Evolutionary conservation across 176 grass and related monocot genomes (phyloP).

Genomic region (Oryza nivara): DNA sequence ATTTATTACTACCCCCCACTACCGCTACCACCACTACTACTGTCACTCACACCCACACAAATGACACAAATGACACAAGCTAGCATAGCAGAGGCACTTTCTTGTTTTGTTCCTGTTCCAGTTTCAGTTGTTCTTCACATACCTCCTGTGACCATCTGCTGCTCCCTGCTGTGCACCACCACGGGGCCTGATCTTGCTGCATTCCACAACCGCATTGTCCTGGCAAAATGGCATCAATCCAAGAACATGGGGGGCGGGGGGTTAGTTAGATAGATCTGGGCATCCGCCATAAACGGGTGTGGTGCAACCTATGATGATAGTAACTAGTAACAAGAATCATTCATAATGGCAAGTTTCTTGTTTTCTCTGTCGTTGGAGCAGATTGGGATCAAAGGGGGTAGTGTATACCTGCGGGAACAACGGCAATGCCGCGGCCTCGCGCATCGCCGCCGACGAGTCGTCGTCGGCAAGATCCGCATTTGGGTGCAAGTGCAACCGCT

Average conservation of each 20-base stretch:
- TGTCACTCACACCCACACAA: neutral
- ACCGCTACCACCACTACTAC: neutral
- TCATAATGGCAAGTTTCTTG: neutral
- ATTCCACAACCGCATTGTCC: slow-evolving; percentile 37
- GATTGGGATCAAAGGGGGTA: slow-evolving; percentile 13
- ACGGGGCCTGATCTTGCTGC: slow-evolving; percentile 30
- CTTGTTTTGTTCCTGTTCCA: slow-evolving; percentile 23
- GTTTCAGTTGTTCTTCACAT: slow-evolving; percentile 45
- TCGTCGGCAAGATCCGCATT: slow-evolving; percentile 46
- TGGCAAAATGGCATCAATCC: slow-evolving; percentile 20
- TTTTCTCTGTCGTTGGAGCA: neutral
- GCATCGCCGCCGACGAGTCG: slow-evolving; percentile 21
- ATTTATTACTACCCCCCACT: slow-evolving; percentile 1
- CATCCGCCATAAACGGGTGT: neutral
- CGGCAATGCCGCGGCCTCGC: slow-evolving; percentile 37
- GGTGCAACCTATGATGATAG: slow-evolving; percentile 29
- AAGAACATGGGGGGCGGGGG: neutral
- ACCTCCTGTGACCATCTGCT: slow-evolving; percentile 42
- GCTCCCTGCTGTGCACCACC: slow-evolving; percentile 46
- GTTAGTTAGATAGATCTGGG: slow-evolving; percentile 37
- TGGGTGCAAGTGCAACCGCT: slow-evolving; percentile 59
- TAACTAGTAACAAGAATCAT: neutral
- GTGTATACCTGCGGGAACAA: slow-evolving; percentile 34
- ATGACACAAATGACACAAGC: neutral
- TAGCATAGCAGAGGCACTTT: neutral